Evolutionary conservation across 331 rosid genomes (phyloP), one percentile per base, ranked within the genome.

Genomic region (Malus hybrid): DNA sequence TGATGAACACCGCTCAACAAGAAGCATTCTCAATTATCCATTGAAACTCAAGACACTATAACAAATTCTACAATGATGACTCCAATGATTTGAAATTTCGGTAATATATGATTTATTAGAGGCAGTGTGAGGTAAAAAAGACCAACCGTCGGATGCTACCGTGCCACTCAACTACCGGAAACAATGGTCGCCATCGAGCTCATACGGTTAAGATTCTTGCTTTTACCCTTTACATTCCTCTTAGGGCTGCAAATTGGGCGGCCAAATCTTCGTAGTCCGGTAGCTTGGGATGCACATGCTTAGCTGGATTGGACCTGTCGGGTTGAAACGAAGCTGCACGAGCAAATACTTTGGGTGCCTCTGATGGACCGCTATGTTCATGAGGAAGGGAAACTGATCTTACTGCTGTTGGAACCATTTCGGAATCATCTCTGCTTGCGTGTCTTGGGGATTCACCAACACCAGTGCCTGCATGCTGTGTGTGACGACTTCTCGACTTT

Each of bases 281-380:
- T 71, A 95, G 79, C 62, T 95, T 95, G 20, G 99, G 99, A 80
- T 95, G 99, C 76, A 95, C 99, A 14, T 92, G 97, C 66, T 81
- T 79, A 70, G 97, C 93, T 75, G 78, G 88, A 1, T 60, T 81
- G 71, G 90, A 87, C 69, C 88, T 62, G 78, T 89, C 90, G 12
- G 88, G 86, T 86, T 95, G 97, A 76, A 92, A 87, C 65, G 99
- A 85, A 76, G 93, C 87, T 10, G 96, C 97, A n/a, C 99, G 93
- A 65, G 86, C 46, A 77, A 65, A 86, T n/a, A 85, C 93, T 75
- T 88, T 95, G 28, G 90, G 70, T 52, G 83, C 83, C 69, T 83
- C 86, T 59, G 83, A 82, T 9, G 82, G 80, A 71, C 81, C 92
- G 12, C 83, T 15, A 70, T 86, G 87, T 72, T 86, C 87, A 65